Conservation (phyloP, 345 rosid species). For the Pseudoturritis turrita region DNA sequence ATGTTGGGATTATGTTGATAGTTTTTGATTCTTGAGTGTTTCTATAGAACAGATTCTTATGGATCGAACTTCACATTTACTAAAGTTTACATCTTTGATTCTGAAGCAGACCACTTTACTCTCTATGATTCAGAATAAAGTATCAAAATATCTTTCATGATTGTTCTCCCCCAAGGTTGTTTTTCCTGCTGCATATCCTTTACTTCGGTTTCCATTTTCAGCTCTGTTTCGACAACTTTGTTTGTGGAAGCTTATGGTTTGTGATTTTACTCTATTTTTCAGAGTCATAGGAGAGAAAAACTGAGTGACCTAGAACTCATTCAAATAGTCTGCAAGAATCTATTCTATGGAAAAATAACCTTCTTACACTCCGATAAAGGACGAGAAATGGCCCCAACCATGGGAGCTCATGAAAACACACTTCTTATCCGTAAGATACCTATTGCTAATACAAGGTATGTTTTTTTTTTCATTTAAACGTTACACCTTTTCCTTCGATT, state of each 20-base stretch:
- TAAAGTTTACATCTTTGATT: neutral
- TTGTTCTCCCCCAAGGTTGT: neutral
- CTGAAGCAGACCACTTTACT: neutral
- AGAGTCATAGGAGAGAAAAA: slow-evolving; percentile 61
- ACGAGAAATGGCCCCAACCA: slow-evolving; percentile 61
- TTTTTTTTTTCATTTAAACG: neutral
- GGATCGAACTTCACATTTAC: neutral
- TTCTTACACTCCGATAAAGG: slow-evolving; percentile 68
- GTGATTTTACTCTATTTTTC: slow-evolving; percentile 6
- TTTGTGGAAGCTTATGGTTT: neutral
- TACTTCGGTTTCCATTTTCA: neutral
- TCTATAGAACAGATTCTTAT: neutral
- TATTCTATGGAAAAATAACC: slow-evolving; percentile 74
- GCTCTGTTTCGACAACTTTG: neutral
- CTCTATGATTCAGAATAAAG: neutral
- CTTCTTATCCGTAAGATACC: slow-evolving; percentile 90
- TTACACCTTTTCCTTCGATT: neutral
- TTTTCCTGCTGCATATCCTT: neutral
- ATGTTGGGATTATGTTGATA: neutral
- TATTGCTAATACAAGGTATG: slow-evolving; percentile 52
- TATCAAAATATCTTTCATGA: neutral
- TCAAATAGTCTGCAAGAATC: slow-evolving; percentile 54
- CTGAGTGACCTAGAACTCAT: slow-evolving; percentile 46
- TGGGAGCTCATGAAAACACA: slow-evolving; percentile 59
- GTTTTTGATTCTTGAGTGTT: slow-evolving; percentile 9